These are phyloP conservation scores for Linanthus parryae DNA, from an alignment of 148 eudicot genomes.

Conservation along the genomic window DNA sequence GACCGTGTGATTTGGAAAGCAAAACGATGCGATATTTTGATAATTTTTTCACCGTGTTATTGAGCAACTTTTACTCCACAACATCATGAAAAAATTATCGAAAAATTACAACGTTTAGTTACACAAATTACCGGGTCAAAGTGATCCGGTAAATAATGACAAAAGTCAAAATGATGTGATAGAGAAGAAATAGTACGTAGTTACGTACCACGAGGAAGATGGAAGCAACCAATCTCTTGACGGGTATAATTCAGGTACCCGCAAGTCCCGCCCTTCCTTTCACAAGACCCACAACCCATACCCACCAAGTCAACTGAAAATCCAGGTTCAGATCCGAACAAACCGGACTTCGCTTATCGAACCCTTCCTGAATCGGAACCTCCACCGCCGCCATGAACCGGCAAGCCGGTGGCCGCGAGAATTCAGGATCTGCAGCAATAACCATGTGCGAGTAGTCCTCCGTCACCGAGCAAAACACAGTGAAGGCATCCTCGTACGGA, in stretches of 20 bases:
- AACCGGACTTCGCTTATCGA: constrained; percentile 3
- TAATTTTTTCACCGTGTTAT: too few relatives aligned
- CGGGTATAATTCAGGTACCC: constrained; percentile 29
- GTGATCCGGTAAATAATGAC: too few relatives aligned
- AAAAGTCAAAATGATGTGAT: too few relatives aligned
- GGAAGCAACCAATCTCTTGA: constrained; percentile 25
- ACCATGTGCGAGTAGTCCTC: constrained; percentile 15
- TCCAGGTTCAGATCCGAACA: constrained; percentile 19
- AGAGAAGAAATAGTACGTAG: too few relatives aligned
- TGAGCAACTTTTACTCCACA: too few relatives aligned
- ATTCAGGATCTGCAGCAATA: constrained; percentile 6
- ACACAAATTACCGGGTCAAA: too few relatives aligned
- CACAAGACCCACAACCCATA: constrained; percentile 35
- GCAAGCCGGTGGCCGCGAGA: constrained; percentile 16
- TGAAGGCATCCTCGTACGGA: not conserved
- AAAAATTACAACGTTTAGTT: too few relatives aligned
- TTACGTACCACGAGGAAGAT: constrained; percentile 17
- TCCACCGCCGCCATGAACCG: constrained; percentile 11
- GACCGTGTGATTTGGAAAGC: too few relatives aligned
- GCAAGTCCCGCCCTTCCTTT: constrained; percentile 29
- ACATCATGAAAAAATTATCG: too few relatives aligned
- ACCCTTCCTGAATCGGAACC: constrained; percentile 24
- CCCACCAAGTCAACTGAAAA: constrained; percentile 35
- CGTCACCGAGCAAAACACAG: constrained; percentile 29
- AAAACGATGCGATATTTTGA: too few relatives aligned